Evolutionary conservation across 2,329 filamentous ascomycete species (phyloP), one percentile per base, ranked within the genome.

Genomic region (Mollisiaceae sp.): DNA sequence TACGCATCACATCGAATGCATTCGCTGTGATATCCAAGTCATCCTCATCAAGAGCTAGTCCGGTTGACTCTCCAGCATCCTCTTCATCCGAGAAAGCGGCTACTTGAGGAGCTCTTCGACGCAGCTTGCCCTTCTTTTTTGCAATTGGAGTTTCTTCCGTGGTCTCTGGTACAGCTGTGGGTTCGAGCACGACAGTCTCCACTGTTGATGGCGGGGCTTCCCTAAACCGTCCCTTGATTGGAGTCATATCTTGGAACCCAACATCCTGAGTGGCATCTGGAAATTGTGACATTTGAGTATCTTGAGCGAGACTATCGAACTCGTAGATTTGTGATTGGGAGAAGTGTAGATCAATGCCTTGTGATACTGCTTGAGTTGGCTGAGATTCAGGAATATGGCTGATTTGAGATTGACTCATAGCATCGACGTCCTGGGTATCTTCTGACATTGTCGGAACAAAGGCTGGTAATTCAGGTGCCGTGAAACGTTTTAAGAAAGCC

Each of bases 241-340:
- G 92, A 0, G 91, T 91, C 64, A 88, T 89, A 63, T 89, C 82
- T 47, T 89, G 85, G 70, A 95, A 92, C 0, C 93, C 93, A 20
- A 80, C 84, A 75, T 97, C 94, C 75, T 97, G 93, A 1, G 92
- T 95, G 64, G 94, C 90, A 5, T 92, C 83, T 32, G 27, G 27
- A 59, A 90, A 81, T 36, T 92, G 87, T 0, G 91, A 92, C 22
- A 85, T 77, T 71, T 94, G 90, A 0, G 89, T 91, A 56, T 82
- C 78, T 9, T 80, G 80, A 39, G 87, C 75, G 3, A 89, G 75
- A 68, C 83, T 88, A 68, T 86, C 86, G 36, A 89, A 83, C 0
- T 82, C 84, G 69, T 85, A 84, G 66, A 83, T 77, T 72, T 90
- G 86, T 9, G 86, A 86, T 72, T 90, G 87, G 4, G 83, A 83